Base-by-base conservation (phyloP, 192 early-diverging fungal genomes). In the Phlyctochytrium arcticum region DNA sequence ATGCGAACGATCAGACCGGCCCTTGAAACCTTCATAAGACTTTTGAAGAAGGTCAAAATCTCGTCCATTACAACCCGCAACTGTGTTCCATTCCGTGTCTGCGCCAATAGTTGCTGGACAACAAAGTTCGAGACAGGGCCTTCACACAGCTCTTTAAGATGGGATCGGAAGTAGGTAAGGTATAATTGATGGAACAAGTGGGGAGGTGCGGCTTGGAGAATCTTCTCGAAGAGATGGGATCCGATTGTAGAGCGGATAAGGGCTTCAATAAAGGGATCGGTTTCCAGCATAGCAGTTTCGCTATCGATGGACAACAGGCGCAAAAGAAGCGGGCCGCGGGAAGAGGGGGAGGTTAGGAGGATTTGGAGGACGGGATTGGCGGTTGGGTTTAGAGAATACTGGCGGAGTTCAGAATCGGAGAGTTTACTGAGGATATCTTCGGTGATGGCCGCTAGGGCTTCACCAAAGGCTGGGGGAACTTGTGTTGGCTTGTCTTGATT, bases 71-170 rank as follows among this genome's bases (percentile, higher is more conserved):
- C 80, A 44, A 83, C 68, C 36, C 79, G 76, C 4, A 89, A 71
- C 69, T 90, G 87, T 0, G 73, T 65, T 12, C 68, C 70, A 30
- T 75, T 87, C 55, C 83, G 76, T 35, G 77, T 85, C 54, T 88
- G 71, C 34, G 73, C 73, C 36, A 92, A 80, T 64, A 92, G 70
- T 31, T 82, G 77, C 71, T 94, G 92, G 12, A 94, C 87, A 1
- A 94, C 90, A 76, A 92, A 92, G 69, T 94, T 94, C 65, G 88
- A 80, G 19, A 85, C 77, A 29, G 85, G 87, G 66, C 92, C 82
- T 35, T 71, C 60, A 42, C 85, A 85, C 29, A 91, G 80, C 48
- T 84, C 76, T 42, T 76, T 69, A 17, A 92, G 67, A 27, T 78
- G 77, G 15, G 67, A 70, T 30, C 83, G 75, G 62, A 94, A 87